These are phyloP conservation scores for Trichoderma gamsii DNA, from an alignment of 495 filamentous ascomycete genomes.

Conservation along the genomic window DNA sequence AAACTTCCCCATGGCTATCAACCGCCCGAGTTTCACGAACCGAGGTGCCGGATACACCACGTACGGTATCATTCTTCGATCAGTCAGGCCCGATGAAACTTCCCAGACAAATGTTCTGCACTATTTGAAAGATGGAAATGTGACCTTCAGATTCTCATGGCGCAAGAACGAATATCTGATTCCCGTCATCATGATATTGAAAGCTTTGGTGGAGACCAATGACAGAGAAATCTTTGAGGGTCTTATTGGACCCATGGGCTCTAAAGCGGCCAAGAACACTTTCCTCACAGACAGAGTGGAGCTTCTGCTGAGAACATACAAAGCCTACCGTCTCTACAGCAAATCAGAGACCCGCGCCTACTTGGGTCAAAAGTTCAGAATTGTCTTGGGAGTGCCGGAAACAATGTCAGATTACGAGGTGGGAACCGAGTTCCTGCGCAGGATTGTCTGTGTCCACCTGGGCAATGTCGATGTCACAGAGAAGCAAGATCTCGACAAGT, in stretches of 20 bases:
- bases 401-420: conserved; percentile 80
- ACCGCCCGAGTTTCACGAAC: conserved; percentile 78
- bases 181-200: conserved; percentile 92
- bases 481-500: conserved; percentile 81
- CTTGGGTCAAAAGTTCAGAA: conserved; percentile 81
- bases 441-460: conserved; percentile 84
- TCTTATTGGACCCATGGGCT: conserved; percentile 65
- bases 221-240: conserved; percentile 93
- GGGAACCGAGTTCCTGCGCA: conserved; percentile 82
- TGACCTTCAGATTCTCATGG: conserved; percentile 97
- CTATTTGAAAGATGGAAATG: conserved; percentile 89
- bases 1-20: conserved; percentile 92
- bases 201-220: conserved; percentile 91
- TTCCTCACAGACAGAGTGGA: conserved; percentile 94
- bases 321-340: conserved; percentile 74
- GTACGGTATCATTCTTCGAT: conserved; percentile 84
- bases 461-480: conserved; percentile 75
- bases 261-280: conserved; percentile 74
- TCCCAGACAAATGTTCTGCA: conserved; percentile 96
- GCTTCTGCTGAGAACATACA: conserved; percentile 86
- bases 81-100: conserved; percentile 88
- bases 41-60: conserved; percentile 81
- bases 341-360: conserved; percentile 71
- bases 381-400: conserved; percentile 71
- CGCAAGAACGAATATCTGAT: conserved; percentile 92